phyloP scores from a whole-genome alignment of 2,329 filamentous ascomycete genomes.

The Metarhizium rileyi region DNA sequence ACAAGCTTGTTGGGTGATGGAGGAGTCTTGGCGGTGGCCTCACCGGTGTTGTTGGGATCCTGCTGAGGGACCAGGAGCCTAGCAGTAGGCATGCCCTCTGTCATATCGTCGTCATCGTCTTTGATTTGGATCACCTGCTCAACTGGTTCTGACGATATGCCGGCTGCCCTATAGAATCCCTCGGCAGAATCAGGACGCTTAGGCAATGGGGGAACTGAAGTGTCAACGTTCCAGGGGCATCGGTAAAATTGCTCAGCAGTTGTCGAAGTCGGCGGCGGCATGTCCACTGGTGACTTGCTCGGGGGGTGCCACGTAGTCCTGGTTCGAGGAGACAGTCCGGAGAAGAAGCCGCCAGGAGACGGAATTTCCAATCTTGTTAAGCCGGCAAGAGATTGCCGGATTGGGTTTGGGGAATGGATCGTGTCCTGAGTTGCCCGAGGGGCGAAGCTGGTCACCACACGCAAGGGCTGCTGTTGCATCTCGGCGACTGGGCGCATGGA shows the following conservation, averaged over 20 bases:
- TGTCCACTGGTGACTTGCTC: conserved; percentile 40
- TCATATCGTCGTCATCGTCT: conserved; percentile 30
- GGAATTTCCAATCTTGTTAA: conserved; percentile 80
- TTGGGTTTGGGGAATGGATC: conserved; percentile 20
- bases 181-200: conserved; percentile 27
- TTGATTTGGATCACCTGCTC: conserved; percentile 58
- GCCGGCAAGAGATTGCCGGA: conserved; percentile 52
- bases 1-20: conserved; percentile 22
- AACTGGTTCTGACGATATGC: conserved; percentile 37
- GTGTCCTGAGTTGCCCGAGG: conserved; percentile 13
- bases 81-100: conserved; percentile 59
- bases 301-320: conserved; percentile 74
- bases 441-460: conserved; percentile 35
- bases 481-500: conserved; percentile 19
- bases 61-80: conserved; percentile 32
- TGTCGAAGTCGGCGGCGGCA: conserved; percentile 66
- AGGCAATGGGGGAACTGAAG: conserved; percentile 26
- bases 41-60: conserved; percentile 21
- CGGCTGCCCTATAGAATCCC: conserved; percentile 27
- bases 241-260: conserved; percentile 91
- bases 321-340: conserved; percentile 64
- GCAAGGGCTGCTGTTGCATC: conserved; percentile 44
- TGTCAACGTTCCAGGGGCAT: conserved; percentile 57
- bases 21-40: conserved; percentile 24
- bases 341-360: conserved; percentile 87